phyloP scores from a whole-genome alignment of 768 basidiomycete species.

The Tricholoma terreum region DNA sequence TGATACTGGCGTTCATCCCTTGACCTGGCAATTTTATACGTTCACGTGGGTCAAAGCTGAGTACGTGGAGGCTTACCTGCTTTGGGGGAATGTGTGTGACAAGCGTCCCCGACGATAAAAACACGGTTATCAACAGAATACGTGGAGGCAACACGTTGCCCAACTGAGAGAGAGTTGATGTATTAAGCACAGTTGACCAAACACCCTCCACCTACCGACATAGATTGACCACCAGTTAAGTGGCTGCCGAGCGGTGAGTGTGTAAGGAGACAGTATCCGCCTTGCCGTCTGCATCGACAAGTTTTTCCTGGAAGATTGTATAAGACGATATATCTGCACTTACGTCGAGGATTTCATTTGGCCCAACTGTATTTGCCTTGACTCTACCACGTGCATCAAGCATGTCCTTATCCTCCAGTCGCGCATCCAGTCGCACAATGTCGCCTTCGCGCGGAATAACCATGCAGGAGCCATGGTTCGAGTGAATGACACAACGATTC shows the following conservation, averaged over 20 bases:
- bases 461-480: conserved; percentile 65
- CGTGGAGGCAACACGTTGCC: conserved; percentile 67
- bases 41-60: background rate
- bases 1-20: conserved; percentile 78
- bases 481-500: conserved; percentile 63
- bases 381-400: conserved; percentile 47
- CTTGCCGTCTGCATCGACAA: conserved; percentile 44
- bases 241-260: conserved; percentile 40
- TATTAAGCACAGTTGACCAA: background rate
- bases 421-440: conserved; percentile 68
- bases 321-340: conserved; percentile 7
- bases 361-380: conserved; percentile 49
- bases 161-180: conserved; percentile 41
- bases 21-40: conserved; percentile 42
- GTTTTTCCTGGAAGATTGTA: background rate
- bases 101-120: conserved; percentile 78
- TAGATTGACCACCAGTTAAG: conserved; percentile 77
- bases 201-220: conserved; percentile 41
- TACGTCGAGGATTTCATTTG: conserved; percentile 54
- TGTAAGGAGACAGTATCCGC: conserved; percentile 56
- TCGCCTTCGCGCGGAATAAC: conserved; percentile 71
- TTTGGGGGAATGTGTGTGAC: conserved; percentile 67
- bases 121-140: conserved; percentile 60
- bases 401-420: conserved; percentile 49
- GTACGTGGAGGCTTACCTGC: conserved; percentile 38